Conservation (phyloP, 108 stramenopile genomes). For the Cyclostephanos tholiformis region DNA sequence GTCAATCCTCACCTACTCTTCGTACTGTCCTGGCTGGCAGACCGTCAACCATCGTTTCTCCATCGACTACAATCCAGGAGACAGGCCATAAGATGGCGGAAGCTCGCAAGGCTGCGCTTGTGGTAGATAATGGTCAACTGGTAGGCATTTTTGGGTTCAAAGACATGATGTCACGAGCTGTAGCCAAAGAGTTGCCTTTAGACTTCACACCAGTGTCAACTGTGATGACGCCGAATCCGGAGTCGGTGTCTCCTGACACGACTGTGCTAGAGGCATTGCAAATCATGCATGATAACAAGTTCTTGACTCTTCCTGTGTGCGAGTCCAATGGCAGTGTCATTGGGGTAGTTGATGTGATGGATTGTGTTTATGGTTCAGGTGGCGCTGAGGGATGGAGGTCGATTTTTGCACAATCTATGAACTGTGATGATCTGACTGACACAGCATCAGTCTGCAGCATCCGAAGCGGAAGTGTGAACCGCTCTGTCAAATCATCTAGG, state of each 20-base stretch:
- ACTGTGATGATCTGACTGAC: slow-evolving; percentile 67
- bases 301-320: slow-evolving; percentile 91
- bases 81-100: slow-evolving; percentile 85
- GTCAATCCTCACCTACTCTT: slow-evolving; percentile 69
- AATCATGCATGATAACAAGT: slow-evolving; percentile 93
- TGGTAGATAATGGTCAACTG: slow-evolving; percentile 74
- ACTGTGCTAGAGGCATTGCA: slow-evolving; percentile 89
- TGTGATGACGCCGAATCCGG: slow-evolving; percentile 94
- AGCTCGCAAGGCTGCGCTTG: slow-evolving; percentile 82
- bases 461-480: slow-evolving; percentile 35
- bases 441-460: slow-evolving; percentile 46
- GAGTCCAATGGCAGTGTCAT: slow-evolving; percentile 82
- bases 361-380: slow-evolving; percentile 85
- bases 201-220: slow-evolving; percentile 70
- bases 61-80: slow-evolving; percentile 67
- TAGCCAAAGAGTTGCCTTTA: slow-evolving; percentile 79
- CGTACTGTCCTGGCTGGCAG: slow-evolving; percentile 74
- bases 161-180: slow-evolving; percentile 91
- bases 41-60: slow-evolving; percentile 71
- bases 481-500: slow-evolving; percentile 5
- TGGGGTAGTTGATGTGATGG: slow-evolving; percentile 96
- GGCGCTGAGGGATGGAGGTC: slow-evolving; percentile 89
- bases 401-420: slow-evolving; percentile 74
- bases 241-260: slow-evolving; percentile 84
- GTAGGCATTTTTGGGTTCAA: slow-evolving; percentile 94